A percentile compares a stretch with the other conserved stretches of the same genome.
Evolutionary conservation across 1,284 basidiomycete species (phyloP).

Genomic region (Puccinia novopanici): DNA sequence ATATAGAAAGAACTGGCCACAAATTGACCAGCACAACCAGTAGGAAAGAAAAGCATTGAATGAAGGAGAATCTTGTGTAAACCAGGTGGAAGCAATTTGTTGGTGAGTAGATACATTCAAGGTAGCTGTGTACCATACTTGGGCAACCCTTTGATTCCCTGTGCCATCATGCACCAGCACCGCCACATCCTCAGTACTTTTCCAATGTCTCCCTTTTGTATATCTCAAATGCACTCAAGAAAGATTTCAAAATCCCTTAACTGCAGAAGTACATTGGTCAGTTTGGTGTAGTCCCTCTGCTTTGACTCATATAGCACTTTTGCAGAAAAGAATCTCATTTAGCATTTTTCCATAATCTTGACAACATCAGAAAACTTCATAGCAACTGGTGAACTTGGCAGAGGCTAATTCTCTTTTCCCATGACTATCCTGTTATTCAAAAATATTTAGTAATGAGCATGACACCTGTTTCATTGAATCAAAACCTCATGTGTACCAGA

Average conservation of each 20-base stretch:
- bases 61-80: background rate
- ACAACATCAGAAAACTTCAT: too few relatives aligned
- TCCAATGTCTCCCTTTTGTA: background rate
- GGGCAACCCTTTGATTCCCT: background rate
- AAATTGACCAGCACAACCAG: background rate
- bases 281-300: background rate
- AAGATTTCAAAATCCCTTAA: background rate
- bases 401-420: background rate
- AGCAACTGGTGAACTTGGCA: too few relatives aligned
- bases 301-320: background rate
- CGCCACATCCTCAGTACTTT: background rate
- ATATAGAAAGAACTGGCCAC: background rate
- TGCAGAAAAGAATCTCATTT: background rate
- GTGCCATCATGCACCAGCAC: background rate
- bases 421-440: background rate
- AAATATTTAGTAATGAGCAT: background rate
- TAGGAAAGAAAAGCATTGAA: constrained; percentile 7
- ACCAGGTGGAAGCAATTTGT: background rate
- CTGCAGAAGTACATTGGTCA: background rate
- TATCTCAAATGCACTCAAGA: background rate
- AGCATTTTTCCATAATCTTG: background rate
- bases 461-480: too few relatives aligned
- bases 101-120: background rate
- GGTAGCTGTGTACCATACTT: background rate
- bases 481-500: background rate